Base-by-base conservation (phyloP, 1,139 yeast genomes). In the Hyphopichia pseudoburtonii region DNA sequence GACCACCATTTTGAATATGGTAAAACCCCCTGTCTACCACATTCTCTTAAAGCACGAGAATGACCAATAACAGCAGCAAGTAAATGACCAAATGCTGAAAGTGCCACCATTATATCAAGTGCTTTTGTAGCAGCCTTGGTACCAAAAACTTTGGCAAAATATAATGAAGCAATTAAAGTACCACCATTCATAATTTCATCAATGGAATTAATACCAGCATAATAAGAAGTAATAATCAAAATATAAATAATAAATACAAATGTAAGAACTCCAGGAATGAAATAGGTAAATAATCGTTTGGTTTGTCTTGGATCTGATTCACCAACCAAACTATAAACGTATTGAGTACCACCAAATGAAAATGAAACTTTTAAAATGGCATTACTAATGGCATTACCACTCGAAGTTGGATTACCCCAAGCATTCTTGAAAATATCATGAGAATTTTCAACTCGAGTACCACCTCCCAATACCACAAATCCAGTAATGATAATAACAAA, bases 21-120 rank as follows among this genome's bases (percentile, higher is more conserved):
- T 32, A 70, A 54, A 14, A 70, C 72, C 37, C 75, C 75, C 50
- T 70, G 74, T 51, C 76, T 57, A 7, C 75, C 75, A 51, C 72
- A 66, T 45, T 70, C 74, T 52, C 74, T 62, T 25, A 70, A 52
- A 10, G 64, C 44, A 53, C 75, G 60, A 4, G 73, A 62, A 39
- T 68, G 74, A 2, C 70, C 65, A 17, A 70, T 51, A 34, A 64
- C 53, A 8, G 64, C 71, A 8, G 73, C 65, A 14, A 66, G 44
- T 36, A 69, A 55, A 45, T 70, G 74, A 11, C 74, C 74, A 36
- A 66, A 57, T 3, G 74, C 70, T 15, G 71, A 64, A 18, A 70
- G 48, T 3, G 73, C 71, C 42, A 70, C 70, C 40, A 69, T 52
- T 2, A 56, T 64, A 40, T 59, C 60, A 28, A 66, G 50, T 2